These are phyloP conservation scores for Aureobasidium sp. DNA, from an alignment of 2,329 filamentous ascomycete species.

Conservation along the genomic window DNA sequence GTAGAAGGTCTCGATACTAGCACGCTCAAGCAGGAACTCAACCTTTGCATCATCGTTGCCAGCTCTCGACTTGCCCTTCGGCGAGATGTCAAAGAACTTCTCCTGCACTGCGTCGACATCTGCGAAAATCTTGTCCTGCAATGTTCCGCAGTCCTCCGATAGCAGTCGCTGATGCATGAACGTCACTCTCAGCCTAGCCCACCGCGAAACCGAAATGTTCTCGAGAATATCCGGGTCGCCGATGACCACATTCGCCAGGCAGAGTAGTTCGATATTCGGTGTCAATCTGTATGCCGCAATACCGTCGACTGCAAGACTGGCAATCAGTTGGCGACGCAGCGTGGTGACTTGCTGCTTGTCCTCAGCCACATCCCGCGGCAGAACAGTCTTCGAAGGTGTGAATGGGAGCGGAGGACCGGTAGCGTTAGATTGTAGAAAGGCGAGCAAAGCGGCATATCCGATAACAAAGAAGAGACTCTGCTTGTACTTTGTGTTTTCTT, in stretches of 20 bases:
- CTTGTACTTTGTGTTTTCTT: slow-evolving; percentile 28
- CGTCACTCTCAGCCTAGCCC: slow-evolving; percentile 62
- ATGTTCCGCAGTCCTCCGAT: slow-evolving; percentile 50
- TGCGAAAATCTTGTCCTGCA: slow-evolving; percentile 54
- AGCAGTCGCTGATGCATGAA: slow-evolving; percentile 64
- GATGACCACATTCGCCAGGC: slow-evolving; percentile 58
- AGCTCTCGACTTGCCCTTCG: slow-evolving; percentile 21
- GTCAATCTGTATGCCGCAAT: slow-evolving; percentile 79
- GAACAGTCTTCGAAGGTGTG: slow-evolving; percentile 39
- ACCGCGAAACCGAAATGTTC: slow-evolving; percentile 42
- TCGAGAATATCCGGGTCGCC: slow-evolving; percentile 41
- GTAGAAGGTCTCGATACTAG: slow-evolving; percentile 75
- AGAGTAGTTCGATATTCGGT: slow-evolving; percentile 75
- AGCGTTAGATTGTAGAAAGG: slow-evolving; percentile 79
- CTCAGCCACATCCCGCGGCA: slow-evolving; percentile 41
- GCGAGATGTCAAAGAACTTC: slow-evolving; percentile 22
- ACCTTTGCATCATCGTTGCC: slow-evolving; percentile 40
- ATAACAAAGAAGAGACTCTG: slow-evolving; percentile 43
- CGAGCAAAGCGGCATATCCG: slow-evolving; percentile 62
- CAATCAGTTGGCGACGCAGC: slow-evolving; percentile 54
- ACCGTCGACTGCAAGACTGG: slow-evolving; percentile 68
- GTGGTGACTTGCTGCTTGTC: slow-evolving; percentile 29
- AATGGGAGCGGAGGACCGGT: slow-evolving; percentile 74
- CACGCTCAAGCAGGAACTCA: slow-evolving; percentile 71
- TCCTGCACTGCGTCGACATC: slow-evolving; percentile 51